Evolutionary conservation across 2,329 filamentous ascomycete species (phyloP), one percentile per base, ranked within the genome.

Genomic region (Hirsutella thompsonii): DNA sequence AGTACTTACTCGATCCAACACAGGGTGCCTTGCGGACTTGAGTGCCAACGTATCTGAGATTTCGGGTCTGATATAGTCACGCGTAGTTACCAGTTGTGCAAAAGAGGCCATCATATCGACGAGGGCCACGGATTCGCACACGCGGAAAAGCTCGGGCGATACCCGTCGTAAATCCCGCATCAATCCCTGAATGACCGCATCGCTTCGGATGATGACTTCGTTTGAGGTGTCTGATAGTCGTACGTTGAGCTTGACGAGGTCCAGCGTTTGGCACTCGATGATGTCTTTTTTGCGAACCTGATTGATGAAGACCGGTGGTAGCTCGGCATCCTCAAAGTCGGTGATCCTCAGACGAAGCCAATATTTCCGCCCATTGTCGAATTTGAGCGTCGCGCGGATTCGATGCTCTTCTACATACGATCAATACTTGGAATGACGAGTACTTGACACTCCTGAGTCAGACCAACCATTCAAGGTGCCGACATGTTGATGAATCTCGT

Each of bases 41-140:
- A 94, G 70, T 1, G 81, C 84, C 20, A 93, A 61, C 0, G 77
- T 79, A 4, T 77, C 70, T 1, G 74, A 75, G 20, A 90, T 63
- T 37, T 82, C 74, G 1, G 88, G 87, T 13, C 79, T 71, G 8
- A 77, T 71, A 44, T 75, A 77, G 37, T 69, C 66, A 39, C 60
- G 56, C 0, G 72, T 74, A 0, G 79, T 85, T 11, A 81, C 79
- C 2, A 89, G 60, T 19, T 94, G 79, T 0, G 76, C 80, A 56
- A 94, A 93, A 0, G 82, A 74, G 2, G 77, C 64, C 21, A 93
- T 68, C 81, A 94, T 90, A 58, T 98, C 92, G 2, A 95, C 67
- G 52, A 94, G 73, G 2, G 83, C 86, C 47, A 96, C 76, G 11
- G 83, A 81, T 56, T 96, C 89, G 49, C 86, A 92, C 33, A 93